Percentiles rank a stretch among this genome's conserved stretches.
phyloP scores from a whole-genome alignment of 2,329 filamentous ascomycete genomes.

The Helicocarpus griseus region DNA sequence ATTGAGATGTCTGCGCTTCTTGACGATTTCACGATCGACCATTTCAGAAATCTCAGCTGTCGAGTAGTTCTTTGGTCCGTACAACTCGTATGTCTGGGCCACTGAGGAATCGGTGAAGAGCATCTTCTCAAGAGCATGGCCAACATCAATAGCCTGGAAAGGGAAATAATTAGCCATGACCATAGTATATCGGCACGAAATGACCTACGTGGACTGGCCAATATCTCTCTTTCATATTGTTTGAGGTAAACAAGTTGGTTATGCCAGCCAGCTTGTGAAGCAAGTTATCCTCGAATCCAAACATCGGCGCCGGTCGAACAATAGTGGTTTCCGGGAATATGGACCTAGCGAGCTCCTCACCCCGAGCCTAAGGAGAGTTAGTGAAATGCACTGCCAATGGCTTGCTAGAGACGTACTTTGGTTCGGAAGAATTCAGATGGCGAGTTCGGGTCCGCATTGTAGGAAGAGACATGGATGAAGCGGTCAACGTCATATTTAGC shows the following conservation, averaged over 20 bases:
- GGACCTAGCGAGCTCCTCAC: constrained; percentile 71
- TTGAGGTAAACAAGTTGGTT: constrained; percentile 76
- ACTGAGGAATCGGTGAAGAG: constrained; percentile 83
- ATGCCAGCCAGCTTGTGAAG: constrained; percentile 74
- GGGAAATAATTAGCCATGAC: constrained; percentile 7
- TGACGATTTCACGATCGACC: constrained; percentile 87
- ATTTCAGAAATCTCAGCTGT: constrained; percentile 76
- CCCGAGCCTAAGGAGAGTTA: constrained; percentile 48
- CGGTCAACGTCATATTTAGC: constrained; percentile 98
- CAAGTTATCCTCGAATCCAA: constrained; percentile 88
- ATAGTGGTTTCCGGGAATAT: constrained; percentile 97
- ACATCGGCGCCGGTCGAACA: constrained; percentile 85
- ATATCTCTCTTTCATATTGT: constrained; percentile 86
- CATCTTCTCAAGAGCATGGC: constrained; percentile 79
- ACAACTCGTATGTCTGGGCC: constrained; percentile 86
- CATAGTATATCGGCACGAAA: not conserved
- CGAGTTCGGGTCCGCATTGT: constrained; percentile 75
- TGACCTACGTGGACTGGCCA: constrained; percentile 74
- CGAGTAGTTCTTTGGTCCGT: constrained; percentile 86
- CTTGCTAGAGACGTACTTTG: constrained; percentile 50
- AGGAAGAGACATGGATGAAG: constrained; percentile 92
- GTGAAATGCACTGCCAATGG: not conserved
- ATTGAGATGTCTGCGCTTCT: constrained; percentile 83
- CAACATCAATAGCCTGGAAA: constrained; percentile 75
- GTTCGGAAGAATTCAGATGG: constrained; percentile 82